A percentile compares a stretch with the other conserved stretches of the same genome.
Conservation (phyloP, 2,329 filamentous ascomycete genomes). For the Thelonectria discophora region DNA sequence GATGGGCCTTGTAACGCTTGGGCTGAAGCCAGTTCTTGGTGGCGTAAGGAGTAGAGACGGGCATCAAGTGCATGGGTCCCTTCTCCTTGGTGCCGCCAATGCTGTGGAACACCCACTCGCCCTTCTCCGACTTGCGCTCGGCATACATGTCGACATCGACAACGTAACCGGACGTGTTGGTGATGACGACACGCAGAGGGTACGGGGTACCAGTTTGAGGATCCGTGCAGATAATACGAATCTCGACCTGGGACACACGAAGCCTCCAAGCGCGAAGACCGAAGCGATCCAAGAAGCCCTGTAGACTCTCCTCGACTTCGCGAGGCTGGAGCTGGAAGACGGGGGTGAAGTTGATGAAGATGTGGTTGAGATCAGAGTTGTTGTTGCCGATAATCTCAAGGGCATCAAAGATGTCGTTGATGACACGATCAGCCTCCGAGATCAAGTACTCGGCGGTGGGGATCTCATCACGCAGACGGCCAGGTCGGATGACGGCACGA, state of each 20-base stretch:
- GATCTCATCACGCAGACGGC: conserved; percentile 94
- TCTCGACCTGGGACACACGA: conserved; percentile 95
- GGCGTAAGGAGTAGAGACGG: conserved; percentile 90
- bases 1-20: conserved; percentile 98
- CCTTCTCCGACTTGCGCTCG: conserved; percentile 97
- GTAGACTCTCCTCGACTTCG: conserved; percentile 92
- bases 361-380: conserved; percentile 98
- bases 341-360: conserved; percentile 99
- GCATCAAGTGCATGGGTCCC: conserved; percentile 91
- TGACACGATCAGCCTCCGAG: conserved; percentile 93
- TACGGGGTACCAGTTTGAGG: conserved; percentile 83
- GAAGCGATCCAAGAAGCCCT: conserved; percentile 95
- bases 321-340: conserved; percentile 91
- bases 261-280: conserved; percentile 95
- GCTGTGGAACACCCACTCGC: conserved; percentile 98
- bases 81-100: conserved; percentile 96
- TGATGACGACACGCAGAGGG: conserved; percentile 94
- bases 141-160: conserved; percentile 98
- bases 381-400: conserved; percentile 99
- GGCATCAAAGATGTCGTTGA: conserved; percentile 97
- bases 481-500: conserved; percentile 91
- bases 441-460: conserved; percentile 98
- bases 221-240: conserved; percentile 97
- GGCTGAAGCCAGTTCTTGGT: conserved; percentile 99
- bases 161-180: conserved; percentile 97